Conservation (phyloP, 2,329 filamentous ascomycete genomes). For the Aspergillus sp. region DNA sequence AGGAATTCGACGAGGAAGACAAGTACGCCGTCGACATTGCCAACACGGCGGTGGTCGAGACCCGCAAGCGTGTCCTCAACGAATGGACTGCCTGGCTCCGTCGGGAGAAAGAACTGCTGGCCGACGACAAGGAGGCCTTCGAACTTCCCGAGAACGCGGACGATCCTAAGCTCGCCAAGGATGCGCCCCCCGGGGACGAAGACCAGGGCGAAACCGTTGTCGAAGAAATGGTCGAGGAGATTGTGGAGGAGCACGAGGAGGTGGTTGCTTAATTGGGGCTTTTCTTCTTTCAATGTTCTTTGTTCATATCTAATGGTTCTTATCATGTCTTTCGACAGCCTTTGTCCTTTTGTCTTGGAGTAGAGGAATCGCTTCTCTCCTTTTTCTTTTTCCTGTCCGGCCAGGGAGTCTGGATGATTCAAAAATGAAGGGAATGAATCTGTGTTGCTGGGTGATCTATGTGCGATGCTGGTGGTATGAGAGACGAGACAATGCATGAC, state of each 20-base stretch:
- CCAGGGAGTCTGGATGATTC: slow-evolving; percentile 11
- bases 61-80: slow-evolving; percentile 67
- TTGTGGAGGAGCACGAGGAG: slow-evolving; percentile 75
- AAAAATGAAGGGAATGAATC: slow-evolving; percentile 16
- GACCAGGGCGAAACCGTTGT: slow-evolving; percentile 68
- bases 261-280: slow-evolving; percentile 41
- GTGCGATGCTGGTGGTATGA: slow-evolving; percentile 19
- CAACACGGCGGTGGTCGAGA: slow-evolving; percentile 88
- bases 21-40: slow-evolving; percentile 86
- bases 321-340: slow-evolving; percentile 22
- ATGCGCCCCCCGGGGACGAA: slow-evolving; percentile 48
- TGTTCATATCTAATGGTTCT: slow-evolving; percentile 6
- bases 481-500: slow-evolving; percentile 18
- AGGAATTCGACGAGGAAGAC: slow-evolving; percentile 91
- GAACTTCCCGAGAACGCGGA: slow-evolving; percentile 60
- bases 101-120: slow-evolving; percentile 61
- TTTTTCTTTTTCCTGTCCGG: slow-evolving; percentile 8
- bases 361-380: not conserved
- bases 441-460: slow-evolving; percentile 16
- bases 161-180: slow-evolving; percentile 45
- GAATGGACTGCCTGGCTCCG: slow-evolving; percentile 87
- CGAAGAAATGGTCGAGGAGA: slow-evolving; percentile 83
- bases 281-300: slow-evolving; percentile 18
- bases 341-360: slow-evolving; percentile 17
- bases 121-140: slow-evolving; percentile 60